Conservation (phyloP, 164 flowering plant genomes). For the Chimonanthus salicifolius region DNA sequence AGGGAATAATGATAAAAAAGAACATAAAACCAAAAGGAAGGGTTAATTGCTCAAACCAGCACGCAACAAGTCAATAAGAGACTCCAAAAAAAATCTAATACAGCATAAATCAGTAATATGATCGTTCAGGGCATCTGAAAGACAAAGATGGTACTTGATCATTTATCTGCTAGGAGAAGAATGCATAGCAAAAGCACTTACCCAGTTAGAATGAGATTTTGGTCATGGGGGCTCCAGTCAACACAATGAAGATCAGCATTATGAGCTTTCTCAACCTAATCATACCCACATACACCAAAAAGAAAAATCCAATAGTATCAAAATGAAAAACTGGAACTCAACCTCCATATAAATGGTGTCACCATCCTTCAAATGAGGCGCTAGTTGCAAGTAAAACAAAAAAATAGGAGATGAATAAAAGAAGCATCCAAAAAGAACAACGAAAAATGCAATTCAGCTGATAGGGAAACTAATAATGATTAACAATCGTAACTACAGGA, state of each 20-base stretch:
- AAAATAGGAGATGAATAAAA: neutral
- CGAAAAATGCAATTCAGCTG: too few species aligned
- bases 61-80: neutral
- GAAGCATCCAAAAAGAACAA: neutral
- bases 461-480: too few species aligned
- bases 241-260: constrained; percentile 95
- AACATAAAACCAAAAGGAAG: neutral
- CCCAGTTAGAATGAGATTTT: constrained; percentile 91
- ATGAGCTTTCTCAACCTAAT: constrained; percentile 94
- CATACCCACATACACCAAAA: constrained; percentile 7
- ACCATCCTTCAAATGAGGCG: neutral
- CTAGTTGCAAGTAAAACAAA: neutral
- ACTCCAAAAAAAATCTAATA: neutral
- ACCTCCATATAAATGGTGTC: neutral
- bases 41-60: neutral
- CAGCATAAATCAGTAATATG: neutral
- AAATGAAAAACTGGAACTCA: neutral
- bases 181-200: constrained; percentile 18
- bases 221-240: constrained; percentile 95
- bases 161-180: neutral
- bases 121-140: neutral
- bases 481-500: too few species aligned
- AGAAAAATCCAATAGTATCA: constrained; percentile 1
- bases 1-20: neutral
- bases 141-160: neutral